Evolutionary conservation across 1,284 basidiomycete species (phyloP).

Genomic region (Apiotrichum akiyoshidainum): DNA sequence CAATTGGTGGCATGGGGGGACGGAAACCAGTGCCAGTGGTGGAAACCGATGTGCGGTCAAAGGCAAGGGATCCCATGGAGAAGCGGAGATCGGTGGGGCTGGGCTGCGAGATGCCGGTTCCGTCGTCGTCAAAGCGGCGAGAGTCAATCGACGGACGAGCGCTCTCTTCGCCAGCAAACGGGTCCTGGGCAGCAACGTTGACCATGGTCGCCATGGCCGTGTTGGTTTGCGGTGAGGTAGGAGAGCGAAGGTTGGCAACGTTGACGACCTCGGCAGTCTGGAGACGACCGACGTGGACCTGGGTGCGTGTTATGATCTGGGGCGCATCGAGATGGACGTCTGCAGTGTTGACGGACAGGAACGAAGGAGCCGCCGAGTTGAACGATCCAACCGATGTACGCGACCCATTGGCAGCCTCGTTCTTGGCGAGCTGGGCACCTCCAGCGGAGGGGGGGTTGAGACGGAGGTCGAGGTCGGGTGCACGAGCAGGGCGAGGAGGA

Average conservation of each 20-base stretch:
- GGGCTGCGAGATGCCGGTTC: conserved; percentile 22
- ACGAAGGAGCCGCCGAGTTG: conserved; percentile 40
- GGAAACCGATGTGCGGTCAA: conserved; percentile 34
- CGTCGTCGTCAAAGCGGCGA: conserved; percentile 25
- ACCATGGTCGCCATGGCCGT: not conserved
- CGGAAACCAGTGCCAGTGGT: conserved; percentile 36
- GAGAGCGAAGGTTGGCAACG: conserved; percentile 22
- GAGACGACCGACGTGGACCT: conserved; percentile 47
- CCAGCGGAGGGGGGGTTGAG: conserved; percentile 27
- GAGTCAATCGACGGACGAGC: conserved; percentile 18
- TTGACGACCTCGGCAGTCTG: conserved; percentile 51
- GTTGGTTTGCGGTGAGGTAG: not conserved
- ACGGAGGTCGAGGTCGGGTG: conserved; percentile 49
- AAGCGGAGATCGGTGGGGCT: conserved; percentile 42
- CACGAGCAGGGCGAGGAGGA: conserved; percentile 46
- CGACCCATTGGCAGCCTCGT: conserved; percentile 13
- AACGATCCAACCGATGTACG: conserved; percentile 42
- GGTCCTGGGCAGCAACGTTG: conserved; percentile 3
- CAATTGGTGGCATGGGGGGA: conserved; percentile 15
- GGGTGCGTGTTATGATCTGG: conserved; percentile 48
- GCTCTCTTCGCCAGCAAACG: conserved; percentile 15
- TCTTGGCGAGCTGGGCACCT: not conserved
- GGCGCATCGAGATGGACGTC: conserved; percentile 49
- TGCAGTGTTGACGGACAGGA: conserved; percentile 44
- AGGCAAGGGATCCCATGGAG: conserved; percentile 49